A percentile compares a stretch with the other conserved stretches of the same genome.
Evolutionary conservation across 2,329 filamentous ascomycete species (phyloP).

Genomic region (Zopfia rhizophila): DNA sequence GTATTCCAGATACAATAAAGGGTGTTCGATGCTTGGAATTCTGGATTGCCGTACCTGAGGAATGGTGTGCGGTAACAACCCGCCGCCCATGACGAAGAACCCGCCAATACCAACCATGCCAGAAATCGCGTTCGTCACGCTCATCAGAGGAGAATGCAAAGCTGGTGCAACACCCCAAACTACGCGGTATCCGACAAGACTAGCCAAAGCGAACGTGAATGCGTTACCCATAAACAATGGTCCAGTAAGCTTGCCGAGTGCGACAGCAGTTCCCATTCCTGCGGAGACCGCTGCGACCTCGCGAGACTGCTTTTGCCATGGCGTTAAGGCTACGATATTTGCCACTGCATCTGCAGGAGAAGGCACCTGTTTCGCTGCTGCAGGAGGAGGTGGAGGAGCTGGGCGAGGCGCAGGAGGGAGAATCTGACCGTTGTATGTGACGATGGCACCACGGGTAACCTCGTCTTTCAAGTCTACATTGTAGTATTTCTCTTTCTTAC

Average conservation of each 20-base stretch:
- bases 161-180: conserved; percentile 89
- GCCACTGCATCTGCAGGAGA: conserved; percentile 55
- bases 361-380: conserved; percentile 58
- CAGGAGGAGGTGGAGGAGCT: conserved; percentile 64
- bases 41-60: too few relatives aligned
- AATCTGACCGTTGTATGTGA: conserved; percentile 80
- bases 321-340: conserved; percentile 75
- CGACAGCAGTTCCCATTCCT: conserved; percentile 79
- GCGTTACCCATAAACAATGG: conserved; percentile 89
- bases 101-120: conserved; percentile 90
- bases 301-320: conserved; percentile 81
- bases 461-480: conserved; percentile 84
- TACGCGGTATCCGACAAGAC: conserved; percentile 86
- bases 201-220: conserved; percentile 85
- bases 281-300: conserved; percentile 80
- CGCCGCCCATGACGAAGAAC: conserved; percentile 88
- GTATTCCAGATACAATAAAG: too few relatives aligned
- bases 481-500: conserved; percentile 81
- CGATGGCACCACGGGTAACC: conserved; percentile 85
- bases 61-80: conserved; percentile 69
- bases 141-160: conserved; percentile 90
- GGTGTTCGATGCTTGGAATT: too few relatives aligned
- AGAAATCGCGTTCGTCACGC: conserved; percentile 91
- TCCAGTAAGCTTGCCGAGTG: conserved; percentile 81
- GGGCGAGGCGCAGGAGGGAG: conserved; percentile 80